A percentile compares a stretch with the other conserved stretches of the same genome.
phyloP scores from a whole-genome alignment of 495 filamentous ascomycete species.

The Neurospora hispaniola region DNA sequence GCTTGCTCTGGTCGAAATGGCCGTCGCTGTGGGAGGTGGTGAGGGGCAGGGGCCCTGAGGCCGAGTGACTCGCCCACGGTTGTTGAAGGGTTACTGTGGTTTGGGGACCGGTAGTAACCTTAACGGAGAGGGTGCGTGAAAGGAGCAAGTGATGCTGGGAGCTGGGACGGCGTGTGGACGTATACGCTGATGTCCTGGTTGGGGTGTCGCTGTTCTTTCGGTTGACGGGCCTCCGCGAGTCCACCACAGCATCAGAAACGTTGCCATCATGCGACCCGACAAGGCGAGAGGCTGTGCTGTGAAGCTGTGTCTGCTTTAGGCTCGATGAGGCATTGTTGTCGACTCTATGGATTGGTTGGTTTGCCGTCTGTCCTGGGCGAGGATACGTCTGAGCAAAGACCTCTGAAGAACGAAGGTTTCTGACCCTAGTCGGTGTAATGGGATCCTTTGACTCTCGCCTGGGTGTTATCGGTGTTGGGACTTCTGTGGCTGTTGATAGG shows the following conservation, averaged over 20 bases:
- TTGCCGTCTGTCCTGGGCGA: not conserved
- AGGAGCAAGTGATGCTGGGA: slow-evolving; percentile 3
- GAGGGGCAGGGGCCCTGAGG: not conserved
- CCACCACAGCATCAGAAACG: not conserved
- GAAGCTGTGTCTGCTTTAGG: not conserved
- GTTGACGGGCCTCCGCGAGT: not conserved
- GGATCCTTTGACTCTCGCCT: not conserved
- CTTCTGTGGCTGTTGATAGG: slow-evolving; percentile 1
- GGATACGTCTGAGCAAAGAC: no score
- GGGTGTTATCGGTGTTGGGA: not conserved
- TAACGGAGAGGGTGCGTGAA: slow-evolving; percentile 10
- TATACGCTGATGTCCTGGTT: not conserved
- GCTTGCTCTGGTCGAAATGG: not conserved
- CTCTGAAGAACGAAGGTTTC: not conserved
- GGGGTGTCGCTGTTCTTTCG: not conserved
- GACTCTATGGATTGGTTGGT: not conserved
- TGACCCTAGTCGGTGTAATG: not conserved
- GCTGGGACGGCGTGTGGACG: not conserved
- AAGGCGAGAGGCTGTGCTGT: not conserved
- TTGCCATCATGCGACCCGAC: not conserved
- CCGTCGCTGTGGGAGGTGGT: not conserved
- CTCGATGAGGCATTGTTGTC: not conserved
- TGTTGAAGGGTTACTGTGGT: not conserved
- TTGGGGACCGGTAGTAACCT: slow-evolving; percentile 5
- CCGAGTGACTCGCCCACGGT: not conserved